Conservation (phyloP, 2,329 filamentous ascomycete genomes). For the Monilinia polystroma region DNA sequence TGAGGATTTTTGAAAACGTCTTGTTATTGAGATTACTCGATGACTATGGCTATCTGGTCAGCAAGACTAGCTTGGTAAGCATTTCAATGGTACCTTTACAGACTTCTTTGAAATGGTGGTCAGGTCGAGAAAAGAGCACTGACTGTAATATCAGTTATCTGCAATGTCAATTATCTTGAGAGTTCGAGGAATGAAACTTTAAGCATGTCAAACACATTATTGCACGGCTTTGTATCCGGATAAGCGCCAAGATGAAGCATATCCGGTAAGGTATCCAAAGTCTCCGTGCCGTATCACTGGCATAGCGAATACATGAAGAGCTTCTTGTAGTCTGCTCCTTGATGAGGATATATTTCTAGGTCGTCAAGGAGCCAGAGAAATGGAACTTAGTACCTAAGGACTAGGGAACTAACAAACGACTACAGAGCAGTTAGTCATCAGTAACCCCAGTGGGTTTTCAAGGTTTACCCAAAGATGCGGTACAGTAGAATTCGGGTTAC, state of each 20-base stretch:
- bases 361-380: background rate
- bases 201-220: background rate
- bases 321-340: background rate
- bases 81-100: background rate
- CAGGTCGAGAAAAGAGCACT: background rate
- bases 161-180: background rate
- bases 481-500: background rate
- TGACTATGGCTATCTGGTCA: background rate
- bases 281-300: too few relatives aligned
- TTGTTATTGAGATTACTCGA: background rate
- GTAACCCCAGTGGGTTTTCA: too few relatives aligned
- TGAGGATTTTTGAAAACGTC: conserved; percentile 4
- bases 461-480: background rate
- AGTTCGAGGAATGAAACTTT: background rate
- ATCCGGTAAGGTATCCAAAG: background rate
- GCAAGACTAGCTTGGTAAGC: background rate
- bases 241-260: background rate
- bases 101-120: background rate
- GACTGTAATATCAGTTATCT: background rate
- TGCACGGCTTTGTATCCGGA: background rate
- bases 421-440: too few relatives aligned
- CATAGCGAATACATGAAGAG: background rate
- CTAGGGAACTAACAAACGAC: too few relatives aligned
- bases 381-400: background rate
- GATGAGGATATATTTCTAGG: background rate